These are phyloP conservation scores for Macadamia integrifolia DNA, from an alignment of 164 flowering plant species.

Conservation along the genomic window DNA sequence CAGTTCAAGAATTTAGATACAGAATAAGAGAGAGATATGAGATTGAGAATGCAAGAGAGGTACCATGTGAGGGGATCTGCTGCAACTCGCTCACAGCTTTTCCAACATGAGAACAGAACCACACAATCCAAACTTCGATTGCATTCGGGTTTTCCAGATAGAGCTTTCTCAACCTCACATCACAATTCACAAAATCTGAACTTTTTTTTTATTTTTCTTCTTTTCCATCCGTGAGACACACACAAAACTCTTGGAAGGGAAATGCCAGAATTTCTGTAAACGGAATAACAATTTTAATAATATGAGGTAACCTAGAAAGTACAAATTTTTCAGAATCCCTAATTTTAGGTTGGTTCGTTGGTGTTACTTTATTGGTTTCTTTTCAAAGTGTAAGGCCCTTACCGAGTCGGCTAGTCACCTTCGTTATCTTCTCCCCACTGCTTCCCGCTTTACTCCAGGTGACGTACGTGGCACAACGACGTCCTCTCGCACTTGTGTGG, in stretches of 20 bases:
- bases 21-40: conserved; percentile 6
- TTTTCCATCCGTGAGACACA: not conserved
- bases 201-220: not conserved
- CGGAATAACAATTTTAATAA: not conserved
- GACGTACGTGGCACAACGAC: conserved; percentile 36
- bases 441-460: conserved; percentile 22
- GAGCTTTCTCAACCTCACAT: conserved; percentile 29
- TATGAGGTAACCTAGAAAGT: too few species aligned
- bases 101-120: conserved; percentile 32
- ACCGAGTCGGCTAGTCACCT: not conserved
- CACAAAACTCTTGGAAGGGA: conserved; percentile 9
- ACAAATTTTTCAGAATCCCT: too few species aligned
- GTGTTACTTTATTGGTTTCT: not conserved
- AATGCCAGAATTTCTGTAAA: conserved; percentile 2
- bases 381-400: not conserved
- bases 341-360: not conserved
- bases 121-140: conserved; percentile 23
- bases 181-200: conserved; percentile 1
- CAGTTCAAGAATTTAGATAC: not conserved
- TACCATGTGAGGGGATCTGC: conserved; percentile 19
- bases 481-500: conserved; percentile 20
- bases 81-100: conserved; percentile 8
- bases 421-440: conserved; percentile 22
- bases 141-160: conserved; percentile 12
- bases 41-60: conserved; percentile 6